Percentiles rank a stretch among this genome's conserved stretches.
Evolutionary conservation across 371 early-diverging fungal genomes (phyloP).

Genomic region (Mucor lusitanicus): DNA sequence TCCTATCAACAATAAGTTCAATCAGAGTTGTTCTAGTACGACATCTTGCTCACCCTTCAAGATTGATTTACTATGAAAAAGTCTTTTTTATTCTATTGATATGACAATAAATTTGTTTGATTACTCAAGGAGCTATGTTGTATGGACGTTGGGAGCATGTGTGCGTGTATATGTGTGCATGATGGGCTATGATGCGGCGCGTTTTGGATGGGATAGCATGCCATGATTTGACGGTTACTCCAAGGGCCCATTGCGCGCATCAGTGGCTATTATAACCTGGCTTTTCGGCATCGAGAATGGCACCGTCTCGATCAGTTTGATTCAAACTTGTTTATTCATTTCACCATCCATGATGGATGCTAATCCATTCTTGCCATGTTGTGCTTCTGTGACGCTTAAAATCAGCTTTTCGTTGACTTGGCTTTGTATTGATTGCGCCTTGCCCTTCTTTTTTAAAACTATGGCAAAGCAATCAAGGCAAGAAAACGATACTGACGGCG

Average conservation of each 20-base stretch:
- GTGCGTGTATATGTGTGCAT: background rate
- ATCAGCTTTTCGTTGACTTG: background rate
- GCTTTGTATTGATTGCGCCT: background rate
- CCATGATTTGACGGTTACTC: background rate
- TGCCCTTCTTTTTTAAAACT: background rate
- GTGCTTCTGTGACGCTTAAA: background rate
- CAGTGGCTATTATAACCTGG: background rate
- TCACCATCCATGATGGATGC: background rate
- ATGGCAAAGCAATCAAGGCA: background rate
- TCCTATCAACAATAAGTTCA: constrained; percentile 43
- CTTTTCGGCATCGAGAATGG: background rate
- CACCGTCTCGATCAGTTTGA: background rate
- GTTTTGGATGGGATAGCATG: background rate
- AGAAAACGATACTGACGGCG: background rate
- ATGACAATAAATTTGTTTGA: background rate
- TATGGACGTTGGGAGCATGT: background rate
- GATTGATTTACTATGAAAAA: background rate
- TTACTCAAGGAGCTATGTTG: background rate
- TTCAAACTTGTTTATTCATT: background rate
- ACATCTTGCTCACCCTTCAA: constrained; percentile 1
- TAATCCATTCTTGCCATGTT: background rate
- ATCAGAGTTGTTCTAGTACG: background rate
- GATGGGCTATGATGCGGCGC: background rate
- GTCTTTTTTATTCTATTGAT: background rate
- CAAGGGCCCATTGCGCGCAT: background rate